Conservation (phyloP, 345 rosid species). For the Rhizophora apiculata region DNA sequence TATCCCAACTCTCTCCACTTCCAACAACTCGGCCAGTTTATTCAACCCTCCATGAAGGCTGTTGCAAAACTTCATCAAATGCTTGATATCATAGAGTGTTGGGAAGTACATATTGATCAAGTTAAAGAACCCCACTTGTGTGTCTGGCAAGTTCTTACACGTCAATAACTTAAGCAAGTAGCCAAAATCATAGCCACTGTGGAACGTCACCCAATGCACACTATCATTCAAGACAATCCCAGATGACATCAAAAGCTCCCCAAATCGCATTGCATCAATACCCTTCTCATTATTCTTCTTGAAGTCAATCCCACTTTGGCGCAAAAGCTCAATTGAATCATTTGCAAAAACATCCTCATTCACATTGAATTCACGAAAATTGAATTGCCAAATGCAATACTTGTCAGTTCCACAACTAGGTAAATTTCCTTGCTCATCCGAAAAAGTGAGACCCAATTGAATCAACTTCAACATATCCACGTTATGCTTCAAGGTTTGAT, state of each 20-base stretch:
- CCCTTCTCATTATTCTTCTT: slow-evolving; percentile 51
- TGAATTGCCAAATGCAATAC: slow-evolving; percentile 73
- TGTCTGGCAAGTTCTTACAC: slow-evolving; percentile 52
- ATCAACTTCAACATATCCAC: slow-evolving; percentile 72
- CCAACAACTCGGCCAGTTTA: slow-evolving; percentile 66
- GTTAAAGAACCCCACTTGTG: slow-evolving; percentile 45
- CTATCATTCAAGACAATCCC: slow-evolving; percentile 66
- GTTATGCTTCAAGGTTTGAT: slow-evolving; percentile 56
- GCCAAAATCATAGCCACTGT: slow-evolving; percentile 76
- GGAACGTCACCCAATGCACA: slow-evolving; percentile 81
- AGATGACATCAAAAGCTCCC: slow-evolving; percentile 67
- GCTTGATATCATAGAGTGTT: slow-evolving; percentile 58
- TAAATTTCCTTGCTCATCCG: slow-evolving; percentile 62
- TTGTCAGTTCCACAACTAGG: slow-evolving; percentile 61
- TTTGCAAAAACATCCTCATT: slow-evolving; percentile 49
- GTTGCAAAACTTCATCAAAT: slow-evolving; percentile 66
- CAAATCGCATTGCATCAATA: slow-evolving; percentile 45
- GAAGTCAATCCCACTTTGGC: slow-evolving; percentile 66
- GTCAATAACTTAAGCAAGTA: slow-evolving; percentile 72
- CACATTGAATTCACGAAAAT: slow-evolving; percentile 59
- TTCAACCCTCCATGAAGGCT: slow-evolving; percentile 78
- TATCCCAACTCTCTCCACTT: slow-evolving; percentile 62
- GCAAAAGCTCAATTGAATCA: slow-evolving; percentile 63
- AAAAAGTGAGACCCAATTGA: slow-evolving; percentile 69
- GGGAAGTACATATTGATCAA: slow-evolving; percentile 58